Percentiles rank a stretch among this genome's conserved stretches.
Conservation (phyloP, 805 yeast genomes). For the Metschnikowia lochheadii region DNA sequence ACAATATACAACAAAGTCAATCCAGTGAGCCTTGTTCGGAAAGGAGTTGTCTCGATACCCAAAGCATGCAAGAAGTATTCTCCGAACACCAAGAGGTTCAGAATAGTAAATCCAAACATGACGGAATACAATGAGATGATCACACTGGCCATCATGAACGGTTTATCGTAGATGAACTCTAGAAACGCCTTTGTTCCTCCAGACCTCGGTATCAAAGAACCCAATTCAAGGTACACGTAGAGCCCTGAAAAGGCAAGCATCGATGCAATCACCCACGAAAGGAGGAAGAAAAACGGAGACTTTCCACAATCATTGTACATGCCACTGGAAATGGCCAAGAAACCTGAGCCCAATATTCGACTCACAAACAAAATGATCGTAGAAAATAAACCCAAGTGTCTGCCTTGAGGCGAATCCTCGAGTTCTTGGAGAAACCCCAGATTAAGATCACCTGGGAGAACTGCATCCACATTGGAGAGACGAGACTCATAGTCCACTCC, state of each 20-base stretch:
- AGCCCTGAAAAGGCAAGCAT: constrained; percentile 63
- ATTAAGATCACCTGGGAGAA: constrained; percentile 2
- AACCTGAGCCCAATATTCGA: constrained; percentile 74
- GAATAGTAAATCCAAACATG: constrained; percentile 51
- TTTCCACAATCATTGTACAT: constrained; percentile 67
- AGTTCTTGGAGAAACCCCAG: constrained; percentile 24
- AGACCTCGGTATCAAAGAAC: constrained; percentile 64
- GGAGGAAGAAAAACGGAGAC: constrained; percentile 54
- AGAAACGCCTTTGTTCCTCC: constrained; percentile 76
- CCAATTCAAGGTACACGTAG: constrained; percentile 63
- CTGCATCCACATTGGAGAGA: constrained; percentile 1
- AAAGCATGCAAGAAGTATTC: constrained; percentile 50
- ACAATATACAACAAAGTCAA: constrained; percentile 26
- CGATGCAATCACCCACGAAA: constrained; percentile 63
- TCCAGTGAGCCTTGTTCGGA: constrained; percentile 31
- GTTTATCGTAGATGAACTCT: constrained; percentile 62
- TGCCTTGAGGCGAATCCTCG: constrained; percentile 65
- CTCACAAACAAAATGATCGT: constrained; percentile 61
- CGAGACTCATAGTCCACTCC: constrained; percentile 8
- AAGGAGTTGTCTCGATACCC: constrained; percentile 37
- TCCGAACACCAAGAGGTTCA: constrained; percentile 59
- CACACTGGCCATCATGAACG: constrained; percentile 52
- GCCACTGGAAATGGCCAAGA: constrained; percentile 67
- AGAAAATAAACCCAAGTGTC: constrained; percentile 68
- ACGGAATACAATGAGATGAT: constrained; percentile 47